Conservation (phyloP, 2,329 filamentous ascomycete species). For the Colletotrichum paranaense region DNA sequence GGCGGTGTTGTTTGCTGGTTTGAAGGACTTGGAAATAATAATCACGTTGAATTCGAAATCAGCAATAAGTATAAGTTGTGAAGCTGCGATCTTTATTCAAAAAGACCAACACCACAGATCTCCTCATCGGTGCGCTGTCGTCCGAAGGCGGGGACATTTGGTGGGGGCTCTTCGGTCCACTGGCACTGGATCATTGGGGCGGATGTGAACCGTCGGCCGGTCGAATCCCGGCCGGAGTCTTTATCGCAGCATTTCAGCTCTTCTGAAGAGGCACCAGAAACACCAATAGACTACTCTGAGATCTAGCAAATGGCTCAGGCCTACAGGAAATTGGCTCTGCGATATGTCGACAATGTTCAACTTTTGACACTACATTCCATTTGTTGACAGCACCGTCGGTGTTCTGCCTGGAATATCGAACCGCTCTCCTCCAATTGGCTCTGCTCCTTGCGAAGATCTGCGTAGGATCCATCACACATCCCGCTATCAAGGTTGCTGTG, state of each 20-base stretch:
- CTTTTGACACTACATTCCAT: no score
- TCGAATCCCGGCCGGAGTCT: slow-evolving; percentile 10
- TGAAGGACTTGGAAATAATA: background rate
- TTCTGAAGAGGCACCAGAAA: background rate
- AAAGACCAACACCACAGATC: background rate
- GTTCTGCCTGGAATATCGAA: no score
- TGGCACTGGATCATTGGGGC: slow-evolving; percentile 28
- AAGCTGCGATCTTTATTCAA: background rate
- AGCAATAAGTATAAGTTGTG: background rate
- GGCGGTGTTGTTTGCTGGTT: slow-evolving; percentile 33
- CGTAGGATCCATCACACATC: background rate
- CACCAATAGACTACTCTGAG: background rate
- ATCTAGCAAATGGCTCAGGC: background rate
- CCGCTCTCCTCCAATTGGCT: no score
- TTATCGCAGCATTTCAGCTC: background rate
- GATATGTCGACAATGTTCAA: background rate
- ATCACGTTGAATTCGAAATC: no score
- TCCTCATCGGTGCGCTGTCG: slow-evolving; percentile 27
- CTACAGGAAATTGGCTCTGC: background rate
- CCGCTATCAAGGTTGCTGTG: background rate
- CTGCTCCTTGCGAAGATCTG: no score
- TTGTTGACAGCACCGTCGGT: no score
- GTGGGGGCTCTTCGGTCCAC: background rate
- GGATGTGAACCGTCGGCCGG: slow-evolving; percentile 5
- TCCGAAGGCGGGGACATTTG: slow-evolving; percentile 22